Percentiles rank a stretch among this genome's conserved stretches.
Evolutionary conservation across 352 stramenopile species (phyloP).

Genomic region (Globisporangium middletonii): DNA sequence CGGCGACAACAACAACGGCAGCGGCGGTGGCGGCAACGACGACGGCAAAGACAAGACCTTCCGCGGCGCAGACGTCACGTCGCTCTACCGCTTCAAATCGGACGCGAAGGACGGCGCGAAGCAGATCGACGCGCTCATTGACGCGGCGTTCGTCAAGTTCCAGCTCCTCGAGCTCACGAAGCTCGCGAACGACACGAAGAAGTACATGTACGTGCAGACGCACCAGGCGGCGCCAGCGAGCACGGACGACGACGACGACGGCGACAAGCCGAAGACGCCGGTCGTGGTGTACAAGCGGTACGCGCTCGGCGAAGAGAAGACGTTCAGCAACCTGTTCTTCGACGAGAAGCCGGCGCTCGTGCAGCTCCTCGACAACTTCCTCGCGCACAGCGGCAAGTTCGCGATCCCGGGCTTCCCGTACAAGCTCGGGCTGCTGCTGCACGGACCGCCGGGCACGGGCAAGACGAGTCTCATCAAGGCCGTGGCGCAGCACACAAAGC

Average conservation of each 20-base stretch:
- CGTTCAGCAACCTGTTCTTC: too few species aligned
- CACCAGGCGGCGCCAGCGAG: conserved; percentile 6
- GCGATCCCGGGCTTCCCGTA: too few species aligned
- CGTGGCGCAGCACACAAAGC: conserved; percentile 61
- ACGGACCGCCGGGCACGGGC: conserved; percentile 75
- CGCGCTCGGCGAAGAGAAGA: conserved; percentile 70
- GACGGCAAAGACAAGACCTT: too few species aligned
- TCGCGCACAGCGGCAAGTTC: too few species aligned
- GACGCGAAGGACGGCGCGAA: conserved; percentile 16
- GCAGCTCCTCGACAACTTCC: too few species aligned
- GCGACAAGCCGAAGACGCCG: conserved; percentile 6
- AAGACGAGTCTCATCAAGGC: conserved; percentile 87
- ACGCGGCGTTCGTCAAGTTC: conserved; percentile 18
- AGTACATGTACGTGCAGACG: conserved; percentile 40
- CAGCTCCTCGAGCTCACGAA: conserved; percentile 15
- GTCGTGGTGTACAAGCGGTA: conserved; percentile 46
- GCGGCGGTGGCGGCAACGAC: too few species aligned
- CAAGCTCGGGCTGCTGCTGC: conserved; percentile 48
- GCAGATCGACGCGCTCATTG: conserved; percentile 28
- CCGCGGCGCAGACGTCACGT: too few species aligned
- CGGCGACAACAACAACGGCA: too few species aligned
- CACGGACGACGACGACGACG: conserved; percentile 7
- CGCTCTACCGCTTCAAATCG: too few species aligned
- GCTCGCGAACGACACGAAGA: conserved; percentile 21
- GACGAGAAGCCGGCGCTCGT: too few species aligned